Evolutionary conservation across 371 early-diverging fungal genomes (phyloP).

Genomic region (Smittium culicis): DNA sequence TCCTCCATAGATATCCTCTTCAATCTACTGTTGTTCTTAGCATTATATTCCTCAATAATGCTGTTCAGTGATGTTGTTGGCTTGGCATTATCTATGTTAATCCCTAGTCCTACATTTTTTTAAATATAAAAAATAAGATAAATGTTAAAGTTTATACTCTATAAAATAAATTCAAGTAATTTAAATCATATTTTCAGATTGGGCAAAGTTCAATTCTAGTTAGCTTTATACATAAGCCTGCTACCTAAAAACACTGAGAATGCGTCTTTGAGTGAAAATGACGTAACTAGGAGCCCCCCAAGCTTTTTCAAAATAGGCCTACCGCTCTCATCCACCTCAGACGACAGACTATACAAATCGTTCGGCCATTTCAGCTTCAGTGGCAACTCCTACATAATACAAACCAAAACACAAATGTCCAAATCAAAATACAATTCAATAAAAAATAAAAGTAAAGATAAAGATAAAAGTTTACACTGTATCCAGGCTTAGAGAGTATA

Average conservation of each 20-base stretch:
- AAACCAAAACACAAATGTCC: slow-evolving; percentile 5
- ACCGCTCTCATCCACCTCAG: background rate
- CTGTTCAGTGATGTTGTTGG: slow-evolving; percentile 79
- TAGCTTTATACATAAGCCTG: too few species aligned
- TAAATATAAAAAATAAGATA: too few species aligned
- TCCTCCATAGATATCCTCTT: slow-evolving; percentile 47
- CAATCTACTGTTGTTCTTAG: slow-evolving; percentile 30
- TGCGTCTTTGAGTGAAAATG: slow-evolving; percentile 45
- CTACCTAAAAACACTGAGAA: slow-evolving; percentile 60
- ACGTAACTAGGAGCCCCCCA: slow-evolving; percentile 78
- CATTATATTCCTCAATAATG: slow-evolving; percentile 43
- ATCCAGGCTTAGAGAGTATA: slow-evolving; percentile 49
- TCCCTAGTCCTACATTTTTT: slow-evolving; percentile 35
- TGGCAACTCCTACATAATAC: slow-evolving; percentile 42
- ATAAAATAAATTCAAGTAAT: too few species aligned
- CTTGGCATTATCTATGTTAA: slow-evolving; percentile 64
- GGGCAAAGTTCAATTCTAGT: too few species aligned
- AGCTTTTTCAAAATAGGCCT: slow-evolving; percentile 38
- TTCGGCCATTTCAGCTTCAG: slow-evolving; percentile 93
- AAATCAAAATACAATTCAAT: slow-evolving; percentile 9
- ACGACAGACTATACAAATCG: slow-evolving; percentile 58
- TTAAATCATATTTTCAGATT: too few species aligned
- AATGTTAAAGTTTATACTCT: too few species aligned
- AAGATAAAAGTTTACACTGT: slow-evolving; percentile 28
- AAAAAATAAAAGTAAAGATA: background rate